These are phyloP conservation scores for Fraxinus cuspidata DNA, from an alignment of 257 asterid genomes.

Conservation along the genomic window DNA sequence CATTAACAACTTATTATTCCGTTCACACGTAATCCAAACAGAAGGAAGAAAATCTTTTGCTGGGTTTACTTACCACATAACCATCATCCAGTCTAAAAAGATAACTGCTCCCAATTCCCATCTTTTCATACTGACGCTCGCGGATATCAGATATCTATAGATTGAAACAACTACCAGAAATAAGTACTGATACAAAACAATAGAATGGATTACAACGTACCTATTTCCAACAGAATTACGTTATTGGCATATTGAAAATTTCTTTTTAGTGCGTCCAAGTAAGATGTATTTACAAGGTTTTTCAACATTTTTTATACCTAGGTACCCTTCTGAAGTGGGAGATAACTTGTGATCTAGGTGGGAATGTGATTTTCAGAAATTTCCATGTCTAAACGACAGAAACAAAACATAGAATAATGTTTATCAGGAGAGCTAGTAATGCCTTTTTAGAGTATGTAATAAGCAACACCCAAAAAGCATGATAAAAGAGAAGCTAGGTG, in stretches of 20 bases:
- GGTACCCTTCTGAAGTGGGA: not conserved
- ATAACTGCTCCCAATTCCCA: constrained; percentile 99
- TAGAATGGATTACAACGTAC: not conserved
- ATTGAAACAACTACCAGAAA: not conserved
- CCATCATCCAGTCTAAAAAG: constrained; percentile 99
- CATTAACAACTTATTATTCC: not conserved
- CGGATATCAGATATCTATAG: constrained; percentile 90
- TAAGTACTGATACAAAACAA: not conserved
- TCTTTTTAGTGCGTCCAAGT: not conserved
- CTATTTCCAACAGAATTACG: not conserved
- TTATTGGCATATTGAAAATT: not conserved
- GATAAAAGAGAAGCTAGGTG: not conserved
- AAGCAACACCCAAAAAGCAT: not conserved
- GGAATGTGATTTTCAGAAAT: not conserved
- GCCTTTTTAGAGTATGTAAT: not conserved
- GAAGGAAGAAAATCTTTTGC: not conserved
- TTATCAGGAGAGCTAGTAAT: not conserved
- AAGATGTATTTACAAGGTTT: not conserved
- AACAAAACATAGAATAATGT: not conserved
- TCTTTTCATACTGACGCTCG: constrained; percentile 83
- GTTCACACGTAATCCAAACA: constrained; percentile 15
- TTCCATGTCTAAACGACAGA: not conserved
- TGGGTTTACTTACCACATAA: constrained; percentile 72
- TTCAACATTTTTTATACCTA: not conserved
- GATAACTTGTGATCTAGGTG: not conserved